phyloP scores from a whole-genome alignment of 1,284 basidiomycete genomes.

The Mycena sp. region DNA sequence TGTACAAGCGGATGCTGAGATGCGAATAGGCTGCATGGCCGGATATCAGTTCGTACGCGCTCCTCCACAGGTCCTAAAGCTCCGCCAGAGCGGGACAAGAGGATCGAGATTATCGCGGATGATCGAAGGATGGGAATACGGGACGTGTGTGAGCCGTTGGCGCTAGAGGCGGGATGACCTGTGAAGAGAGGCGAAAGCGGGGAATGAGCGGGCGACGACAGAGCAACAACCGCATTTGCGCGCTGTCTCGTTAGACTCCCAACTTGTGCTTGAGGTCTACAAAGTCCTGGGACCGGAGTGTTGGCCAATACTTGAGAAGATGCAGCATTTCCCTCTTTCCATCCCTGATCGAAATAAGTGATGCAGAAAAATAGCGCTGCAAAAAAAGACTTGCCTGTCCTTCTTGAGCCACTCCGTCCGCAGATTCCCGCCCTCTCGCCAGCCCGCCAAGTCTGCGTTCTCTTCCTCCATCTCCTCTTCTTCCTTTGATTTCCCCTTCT shows the following conservation, averaged over 20 bases:
- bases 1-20: constrained; percentile 32
- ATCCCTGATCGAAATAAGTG: constrained; percentile 48
- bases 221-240: constrained; percentile 24
- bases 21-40: constrained; percentile 32
- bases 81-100: constrained; percentile 16
- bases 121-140: constrained; percentile 22
- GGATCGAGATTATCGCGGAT: constrained; percentile 31
- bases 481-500: constrained; percentile 50
- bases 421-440: constrained; percentile 59
- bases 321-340: constrained; percentile 63
- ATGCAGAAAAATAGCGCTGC: constrained; percentile 11
- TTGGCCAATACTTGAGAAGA: constrained; percentile 57
- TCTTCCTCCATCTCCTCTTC: constrained; percentile 46
- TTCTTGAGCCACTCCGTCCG: constrained; percentile 64
- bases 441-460: constrained; percentile 49
- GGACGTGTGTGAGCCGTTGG: constrained; percentile 20
- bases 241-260: constrained; percentile 53
- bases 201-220: constrained; percentile 11
- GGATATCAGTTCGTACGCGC: constrained; percentile 31
- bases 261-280: constrained; percentile 60
- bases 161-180: constrained; percentile 23
- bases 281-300: constrained; percentile 59
- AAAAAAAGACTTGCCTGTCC: constrained; percentile 54
- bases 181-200: constrained; percentile 6
- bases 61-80: constrained; percentile 26